phyloP scores from a whole-genome alignment of 73 alveolate genomes.

The Paramecium sexaurelia region DNA sequence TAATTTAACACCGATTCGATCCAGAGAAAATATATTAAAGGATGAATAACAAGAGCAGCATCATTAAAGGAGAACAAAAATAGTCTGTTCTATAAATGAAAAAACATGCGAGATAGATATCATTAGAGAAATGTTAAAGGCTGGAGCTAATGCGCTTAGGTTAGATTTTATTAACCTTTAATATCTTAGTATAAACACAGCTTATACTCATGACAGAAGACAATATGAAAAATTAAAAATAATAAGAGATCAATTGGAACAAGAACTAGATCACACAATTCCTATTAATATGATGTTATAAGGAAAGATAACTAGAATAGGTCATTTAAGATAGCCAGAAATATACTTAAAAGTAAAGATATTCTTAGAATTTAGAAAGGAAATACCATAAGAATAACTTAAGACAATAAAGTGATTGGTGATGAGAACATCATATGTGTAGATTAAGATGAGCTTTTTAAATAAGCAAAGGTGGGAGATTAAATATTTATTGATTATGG shows the following conservation, averaged over 20 bases:
- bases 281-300: conserved; percentile 37
- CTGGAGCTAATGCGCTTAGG: conserved; percentile 51
- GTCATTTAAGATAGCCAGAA: conserved; percentile 39
- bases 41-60: neutral
- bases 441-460: neutral
- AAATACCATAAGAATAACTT: neutral
- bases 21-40: conserved; percentile 3
- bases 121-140: conserved; percentile 23
- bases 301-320: conserved; percentile 39
- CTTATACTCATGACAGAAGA: conserved; percentile 3
- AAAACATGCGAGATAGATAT: conserved; percentile 15
- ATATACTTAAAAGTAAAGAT: neutral
- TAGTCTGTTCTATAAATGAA: conserved; percentile 35
- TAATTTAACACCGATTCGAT: neutral
- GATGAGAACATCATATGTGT: neutral
- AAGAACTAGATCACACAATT: conserved; percentile 29
- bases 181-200: neutral
- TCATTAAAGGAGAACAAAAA: neutral
- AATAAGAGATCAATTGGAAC: neutral
- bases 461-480: neutral
- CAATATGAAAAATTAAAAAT: neutral
- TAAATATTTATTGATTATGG: conserved; percentile 24
- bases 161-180: neutral
- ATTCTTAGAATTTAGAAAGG: conserved; percentile 1
- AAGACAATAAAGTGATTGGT: conserved; percentile 36